Conservation (phyloP, 2,329 filamentous ascomycete genomes). For the Periconia macrospinosa region DNA sequence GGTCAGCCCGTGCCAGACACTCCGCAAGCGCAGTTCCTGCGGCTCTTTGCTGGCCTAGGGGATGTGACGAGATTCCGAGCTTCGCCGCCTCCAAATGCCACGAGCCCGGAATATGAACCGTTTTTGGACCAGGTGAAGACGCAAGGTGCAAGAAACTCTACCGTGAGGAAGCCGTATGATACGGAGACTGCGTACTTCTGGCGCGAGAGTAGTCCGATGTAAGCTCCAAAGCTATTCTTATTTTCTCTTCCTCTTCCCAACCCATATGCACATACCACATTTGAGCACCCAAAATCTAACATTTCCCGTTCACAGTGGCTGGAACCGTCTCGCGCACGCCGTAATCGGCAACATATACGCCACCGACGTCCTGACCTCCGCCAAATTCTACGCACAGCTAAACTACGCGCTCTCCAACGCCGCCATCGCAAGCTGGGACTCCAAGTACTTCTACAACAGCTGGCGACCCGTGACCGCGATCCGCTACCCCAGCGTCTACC, state of each 20-base stretch:
- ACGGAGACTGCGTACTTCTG: conserved; percentile 31
- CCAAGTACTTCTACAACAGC: conserved; percentile 25
- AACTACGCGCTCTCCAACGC: conserved; percentile 34
- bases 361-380: conserved; percentile 22
- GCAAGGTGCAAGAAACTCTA: conserved; percentile 28
- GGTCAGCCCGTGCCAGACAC: conserved; percentile 25
- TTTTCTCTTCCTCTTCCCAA: not conserved
- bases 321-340: conserved; percentile 27
- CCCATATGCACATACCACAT: not conserved
- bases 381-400: conserved; percentile 31
- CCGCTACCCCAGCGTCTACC: conserved; percentile 17
- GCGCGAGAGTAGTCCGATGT: conserved; percentile 25
- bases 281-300: not conserved
- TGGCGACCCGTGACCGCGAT: conserved; percentile 30
- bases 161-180: conserved; percentile 21
- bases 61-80: conserved; percentile 25
- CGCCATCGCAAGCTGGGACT: conserved; percentile 28
- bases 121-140: conserved; percentile 21
- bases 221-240: not conserved
- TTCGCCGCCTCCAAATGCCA: conserved; percentile 20
- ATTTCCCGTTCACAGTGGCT: conserved; percentile 1
- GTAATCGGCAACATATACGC: conserved; percentile 22
- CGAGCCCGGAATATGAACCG: conserved; percentile 20
- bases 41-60: conserved; percentile 24
- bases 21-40: conserved; percentile 26